Evolutionary conservation across 2,329 filamentous ascomycete genomes (phyloP), one percentile per base, ranked within the genome.

Genomic region (Periconia digitata): DNA sequence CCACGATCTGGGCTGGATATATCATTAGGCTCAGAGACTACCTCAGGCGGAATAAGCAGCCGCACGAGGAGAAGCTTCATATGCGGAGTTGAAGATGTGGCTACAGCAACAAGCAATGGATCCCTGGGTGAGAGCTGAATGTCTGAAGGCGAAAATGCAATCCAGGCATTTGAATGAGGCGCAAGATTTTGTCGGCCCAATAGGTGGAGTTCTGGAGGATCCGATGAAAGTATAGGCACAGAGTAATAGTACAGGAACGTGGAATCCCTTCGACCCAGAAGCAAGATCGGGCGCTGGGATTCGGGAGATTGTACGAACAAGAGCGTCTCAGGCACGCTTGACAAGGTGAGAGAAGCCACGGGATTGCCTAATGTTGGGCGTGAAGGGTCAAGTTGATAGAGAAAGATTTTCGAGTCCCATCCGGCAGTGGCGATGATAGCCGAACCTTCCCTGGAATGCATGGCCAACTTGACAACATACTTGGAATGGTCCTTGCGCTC

Each of bases 101-200:
- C 82, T 6, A 86, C 74, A 1, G 83, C 84, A 1, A 84, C 55
- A 1, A 86, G 61, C 3, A 73, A 73, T 1, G 78, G 69, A 55
- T 85, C 79, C 2, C 70, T 74, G 0, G 84, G 84, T 48, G 74
- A 81, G 1, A 81, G 61, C 8, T 80, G 77, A 17, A 86, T 70
- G 38, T 78, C 77, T 6, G 80, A 79, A 0, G 83, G 83, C 0
- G 82, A 83, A 60, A 85, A 86, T 1, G 81, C 76, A 13, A 84
- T 69, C 84, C 84, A 86, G n/a, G 82, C 76, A 59, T 81, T 85
- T 3, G 81, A 83, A 58, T 83, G 77, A 1, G 83, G 83, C 8
- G 83, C 81, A 2, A 85, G 74, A 53, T 85, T 85, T 55, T 85
- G 83, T 49, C 74, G 75, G 20, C 81, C 82, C 3, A 82, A 67